Conservation (phyloP, 2,329 filamentous ascomycete genomes). For the Colletotrichum kahawae region DNA sequence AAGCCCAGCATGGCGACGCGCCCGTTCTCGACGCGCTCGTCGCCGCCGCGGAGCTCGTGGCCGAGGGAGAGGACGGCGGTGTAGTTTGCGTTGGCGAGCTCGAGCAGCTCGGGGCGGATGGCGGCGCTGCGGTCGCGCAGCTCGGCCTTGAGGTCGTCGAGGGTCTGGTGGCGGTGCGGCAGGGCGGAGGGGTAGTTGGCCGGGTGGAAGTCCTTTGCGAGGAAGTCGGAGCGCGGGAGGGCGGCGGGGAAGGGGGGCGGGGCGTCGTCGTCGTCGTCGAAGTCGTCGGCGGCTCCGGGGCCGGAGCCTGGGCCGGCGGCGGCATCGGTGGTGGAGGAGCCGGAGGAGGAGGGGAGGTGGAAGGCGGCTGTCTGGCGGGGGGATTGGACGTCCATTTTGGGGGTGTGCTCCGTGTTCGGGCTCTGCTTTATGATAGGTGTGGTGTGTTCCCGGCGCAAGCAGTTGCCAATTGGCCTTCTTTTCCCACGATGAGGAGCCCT, state of each 20-base stretch:
- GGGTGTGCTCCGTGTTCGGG: constrained; percentile 12
- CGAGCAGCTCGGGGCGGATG: constrained; percentile 85
- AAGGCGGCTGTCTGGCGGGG: constrained; percentile 33
- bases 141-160: constrained; percentile 89
- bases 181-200: constrained; percentile 81
- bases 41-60: constrained; percentile 80
- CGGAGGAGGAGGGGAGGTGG: constrained; percentile 45
- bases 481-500: background rate
- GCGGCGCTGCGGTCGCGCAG: constrained; percentile 80
- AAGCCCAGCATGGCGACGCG: constrained; percentile 88
- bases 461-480: background rate
- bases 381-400: constrained; percentile 28
- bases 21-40: constrained; percentile 90
- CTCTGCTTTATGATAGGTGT: background rate
- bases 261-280: constrained; percentile 58
- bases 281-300: constrained; percentile 41
- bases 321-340: constrained; percentile 36
- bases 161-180: constrained; percentile 88
- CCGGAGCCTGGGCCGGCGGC: constrained; percentile 46
- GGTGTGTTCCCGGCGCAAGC: constrained; percentile 22
- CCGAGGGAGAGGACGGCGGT: constrained; percentile 88
- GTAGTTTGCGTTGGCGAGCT: constrained; percentile 96
- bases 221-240: constrained; percentile 82
- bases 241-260: constrained; percentile 88
- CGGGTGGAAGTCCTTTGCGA: constrained; percentile 78